Evolutionary conservation across 768 basidiomycete genomes (phyloP).

Genomic region (Termitomyces heimii): DNA sequence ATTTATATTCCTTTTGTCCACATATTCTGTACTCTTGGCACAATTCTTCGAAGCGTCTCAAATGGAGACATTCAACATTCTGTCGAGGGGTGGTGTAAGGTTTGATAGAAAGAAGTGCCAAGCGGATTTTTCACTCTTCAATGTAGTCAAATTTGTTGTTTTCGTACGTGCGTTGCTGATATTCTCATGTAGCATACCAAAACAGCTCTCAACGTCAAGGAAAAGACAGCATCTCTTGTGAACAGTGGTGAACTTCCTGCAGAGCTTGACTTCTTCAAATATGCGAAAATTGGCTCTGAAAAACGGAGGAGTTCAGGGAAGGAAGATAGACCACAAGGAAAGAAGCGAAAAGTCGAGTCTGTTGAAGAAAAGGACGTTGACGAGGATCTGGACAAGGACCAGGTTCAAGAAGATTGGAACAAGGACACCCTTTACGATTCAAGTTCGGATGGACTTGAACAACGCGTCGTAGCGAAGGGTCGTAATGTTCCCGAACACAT

Average conservation of each 20-base stretch:
- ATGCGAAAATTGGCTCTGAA: constrained; percentile 48
- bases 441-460: constrained; percentile 28
- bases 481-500: constrained; percentile 56
- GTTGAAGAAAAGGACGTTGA: constrained; percentile 21
- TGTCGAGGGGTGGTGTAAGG: constrained; percentile 78
- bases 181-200: constrained; percentile 14
- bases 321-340: constrained; percentile 18
- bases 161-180: not conserved
- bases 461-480: constrained; percentile 76
- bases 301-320: constrained; percentile 43
- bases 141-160: constrained; percentile 31
- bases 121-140: constrained; percentile 66
- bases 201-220: not conserved
- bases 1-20: too few relatives aligned
- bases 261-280: constrained; percentile 92
- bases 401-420: constrained; percentile 15
- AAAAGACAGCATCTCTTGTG: constrained; percentile 17
- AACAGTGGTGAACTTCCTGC: constrained; percentile 49
- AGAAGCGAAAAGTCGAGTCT: constrained; percentile 27
- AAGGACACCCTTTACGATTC: constrained; percentile 12
- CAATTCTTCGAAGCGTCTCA: not conserved
- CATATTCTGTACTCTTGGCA: not conserved
- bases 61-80: constrained; percentile 87
- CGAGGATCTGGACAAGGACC: constrained; percentile 18
- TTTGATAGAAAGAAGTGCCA: constrained; percentile 78